Evolutionary conservation across 2,329 filamentous ascomycete species (phyloP), one percentile per base, ranked within the genome.

Genomic region (Monosporascus sp.): DNA sequence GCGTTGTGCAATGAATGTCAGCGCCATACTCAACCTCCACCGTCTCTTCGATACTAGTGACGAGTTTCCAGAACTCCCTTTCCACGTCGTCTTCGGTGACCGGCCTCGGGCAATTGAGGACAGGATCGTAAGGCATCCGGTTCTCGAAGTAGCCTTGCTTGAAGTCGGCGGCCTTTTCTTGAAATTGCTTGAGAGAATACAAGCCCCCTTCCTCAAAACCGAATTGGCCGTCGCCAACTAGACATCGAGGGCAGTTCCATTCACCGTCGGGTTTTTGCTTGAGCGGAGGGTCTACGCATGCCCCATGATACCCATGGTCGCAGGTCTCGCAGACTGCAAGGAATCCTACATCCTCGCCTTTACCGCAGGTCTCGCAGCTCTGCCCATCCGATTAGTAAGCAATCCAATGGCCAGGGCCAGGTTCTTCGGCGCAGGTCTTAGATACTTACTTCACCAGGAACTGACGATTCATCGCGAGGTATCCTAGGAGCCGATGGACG

Each of bases 21-120:
- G 94, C 94, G 40, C 94, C 94, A 65, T 99, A 99, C 67, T 99
- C 94, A 2, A 99, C 94, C 69, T 97, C 94, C 1, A 97, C 92
- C 0, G 91, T 95, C 70, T 97, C 94, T 57, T 95, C 93, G 49
- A 97, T 80, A 64, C 92, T 95, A 48, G 94, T 90, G 0, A 97
- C 94, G 8, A 97, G 80, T 62, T 91, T 84, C 94, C 94, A 99
- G 69, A 99, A 99, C 67, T 99, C 94, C 20, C 86, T 85, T 72
- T 99, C 94, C 4, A 99, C 90, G 60, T 97, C 94, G 58, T 97
- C 92, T 68, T 99, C 94, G 0, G 89, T 92, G 31, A 96, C 88
- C 0, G 88, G 87, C 41, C 86, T 82, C 59, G 89, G 85, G 31
- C 86, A 88, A 61, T 96, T 93, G 26, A 90, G 81, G 31, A 92